Evolutionary conservation across 495 filamentous ascomycete genomes (phyloP).

Genomic region (Hypoxylon trugodes): DNA sequence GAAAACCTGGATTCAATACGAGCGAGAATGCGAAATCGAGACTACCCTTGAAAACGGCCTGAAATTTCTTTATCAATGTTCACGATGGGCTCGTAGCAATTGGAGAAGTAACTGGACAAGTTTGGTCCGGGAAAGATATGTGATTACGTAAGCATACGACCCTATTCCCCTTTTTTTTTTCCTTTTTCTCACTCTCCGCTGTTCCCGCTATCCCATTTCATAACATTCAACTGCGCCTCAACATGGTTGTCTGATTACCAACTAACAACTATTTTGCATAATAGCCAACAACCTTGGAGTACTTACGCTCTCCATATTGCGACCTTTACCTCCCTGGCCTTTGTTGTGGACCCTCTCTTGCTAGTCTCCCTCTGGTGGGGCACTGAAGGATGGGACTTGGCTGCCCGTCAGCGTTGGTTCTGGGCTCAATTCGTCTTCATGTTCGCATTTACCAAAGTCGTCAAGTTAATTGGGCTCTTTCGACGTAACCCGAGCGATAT

Average conservation of each 20-base stretch:
- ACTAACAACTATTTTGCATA: slow-evolving; percentile 30
- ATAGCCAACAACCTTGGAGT: slow-evolving; percentile 65
- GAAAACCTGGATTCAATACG: slow-evolving; percentile 70
- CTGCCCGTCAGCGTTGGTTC: slow-evolving; percentile 54
- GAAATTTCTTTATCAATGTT: slow-evolving; percentile 67
- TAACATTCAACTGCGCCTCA: slow-evolving; percentile 17
- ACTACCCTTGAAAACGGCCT: slow-evolving; percentile 65
- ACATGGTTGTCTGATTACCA: slow-evolving; percentile 2
- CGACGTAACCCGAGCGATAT: slow-evolving; percentile 65
- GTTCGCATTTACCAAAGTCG: slow-evolving; percentile 61
- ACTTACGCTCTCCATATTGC: slow-evolving; percentile 69
- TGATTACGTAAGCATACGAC: slow-evolving; percentile 56
- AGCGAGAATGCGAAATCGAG: slow-evolving; percentile 62
- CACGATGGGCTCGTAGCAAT: slow-evolving; percentile 70
- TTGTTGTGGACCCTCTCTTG: slow-evolving; percentile 63
- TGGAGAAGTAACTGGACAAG: slow-evolving; percentile 69
- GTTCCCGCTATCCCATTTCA: slow-evolving; percentile 3
- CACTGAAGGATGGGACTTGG: slow-evolving; percentile 54
- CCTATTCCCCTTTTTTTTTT: neutral
- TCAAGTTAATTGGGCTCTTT: slow-evolving; percentile 69
- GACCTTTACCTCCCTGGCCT: slow-evolving; percentile 66
- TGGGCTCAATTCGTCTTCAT: slow-evolving; percentile 57
- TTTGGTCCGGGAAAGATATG: slow-evolving; percentile 60
- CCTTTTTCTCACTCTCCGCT: slow-evolving; percentile 6
- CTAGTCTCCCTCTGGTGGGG: slow-evolving; percentile 55